Conservation (phyloP, 768 basidiomycete species). For the Mycena polygramma region DNA sequence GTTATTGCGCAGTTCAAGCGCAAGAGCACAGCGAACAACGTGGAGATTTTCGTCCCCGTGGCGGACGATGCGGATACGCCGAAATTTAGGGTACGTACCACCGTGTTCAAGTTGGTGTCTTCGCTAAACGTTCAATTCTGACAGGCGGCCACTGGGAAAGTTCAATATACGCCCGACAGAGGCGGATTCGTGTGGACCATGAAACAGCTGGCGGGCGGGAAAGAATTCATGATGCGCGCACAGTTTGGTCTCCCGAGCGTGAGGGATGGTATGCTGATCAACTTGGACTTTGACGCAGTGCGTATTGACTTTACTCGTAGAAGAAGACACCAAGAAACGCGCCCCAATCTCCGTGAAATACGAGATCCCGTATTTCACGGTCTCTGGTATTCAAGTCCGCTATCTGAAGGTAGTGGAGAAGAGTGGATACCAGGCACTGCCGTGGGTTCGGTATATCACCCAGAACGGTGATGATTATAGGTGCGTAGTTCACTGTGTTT, state of each 20-base stretch:
- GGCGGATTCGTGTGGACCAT: slow-evolving; percentile 99
- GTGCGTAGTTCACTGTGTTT: slow-evolving; percentile 50
- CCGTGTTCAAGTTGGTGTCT: not conserved
- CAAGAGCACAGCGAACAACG: slow-evolving; percentile 95
- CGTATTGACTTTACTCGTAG: slow-evolving; percentile 43
- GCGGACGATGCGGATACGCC: slow-evolving; percentile 99
- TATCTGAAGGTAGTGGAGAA: slow-evolving; percentile 99
- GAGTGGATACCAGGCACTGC: slow-evolving; percentile 95
- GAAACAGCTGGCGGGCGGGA: slow-evolving; percentile 94
- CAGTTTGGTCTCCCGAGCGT: slow-evolving; percentile 98
- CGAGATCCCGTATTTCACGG: slow-evolving; percentile 97
- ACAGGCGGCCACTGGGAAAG: slow-evolving; percentile 93
- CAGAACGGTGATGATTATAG: slow-evolving; percentile 94
- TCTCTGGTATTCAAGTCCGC: slow-evolving; percentile 96
- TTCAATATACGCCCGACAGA: slow-evolving; percentile 97
- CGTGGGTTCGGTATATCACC: slow-evolving; percentile 96
- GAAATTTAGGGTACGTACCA: slow-evolving; percentile 84
- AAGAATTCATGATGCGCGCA: slow-evolving; percentile 97
- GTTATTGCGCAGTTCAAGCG: slow-evolving; percentile 97
- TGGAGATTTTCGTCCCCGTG: slow-evolving; percentile 97
- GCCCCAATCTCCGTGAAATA: slow-evolving; percentile 98
- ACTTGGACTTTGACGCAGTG: not conserved
- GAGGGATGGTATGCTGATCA: slow-evolving; percentile 69
- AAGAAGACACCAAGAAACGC: slow-evolving; percentile 87
- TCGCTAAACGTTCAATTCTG: not conserved